A percentile compares a stretch with the other conserved stretches of the same genome.
These are phyloP conservation scores for Ulvella scutata DNA, from an alignment of 139 green algal species.

Conservation along the genomic window DNA sequence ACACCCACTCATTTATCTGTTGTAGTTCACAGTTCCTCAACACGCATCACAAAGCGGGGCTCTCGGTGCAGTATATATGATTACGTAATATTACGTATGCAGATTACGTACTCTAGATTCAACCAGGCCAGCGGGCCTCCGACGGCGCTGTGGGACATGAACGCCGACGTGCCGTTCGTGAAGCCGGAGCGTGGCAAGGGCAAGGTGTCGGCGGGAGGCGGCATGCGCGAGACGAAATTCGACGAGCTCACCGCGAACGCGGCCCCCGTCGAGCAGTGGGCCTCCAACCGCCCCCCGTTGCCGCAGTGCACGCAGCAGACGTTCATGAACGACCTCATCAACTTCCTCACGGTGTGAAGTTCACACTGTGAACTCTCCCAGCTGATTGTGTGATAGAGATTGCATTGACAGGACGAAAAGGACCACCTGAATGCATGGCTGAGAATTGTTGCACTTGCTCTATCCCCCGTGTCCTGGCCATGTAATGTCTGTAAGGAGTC, in stretches of 20 bases:
- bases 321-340: constrained; percentile 41
- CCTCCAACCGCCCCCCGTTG: constrained; percentile 30
- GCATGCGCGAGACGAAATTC: neutral
- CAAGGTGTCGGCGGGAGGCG: neutral
- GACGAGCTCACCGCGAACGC: neutral
- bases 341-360: constrained; percentile 29
- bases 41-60: too few relatives aligned
- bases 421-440: too few relatives aligned
- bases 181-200: neutral
- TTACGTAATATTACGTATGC: too few relatives aligned
- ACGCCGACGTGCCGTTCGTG: neutral
- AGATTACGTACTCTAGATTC: constrained; percentile 3
- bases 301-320: constrained; percentile 23
- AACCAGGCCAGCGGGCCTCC: constrained; percentile 6
- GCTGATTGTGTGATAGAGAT: constrained; percentile 6
- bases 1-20: too few relatives aligned
- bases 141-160: neutral
- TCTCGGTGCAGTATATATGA: too few relatives aligned
- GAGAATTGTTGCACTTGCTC: too few relatives aligned
- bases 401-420: constrained; percentile 12
- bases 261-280: constrained; percentile 13
- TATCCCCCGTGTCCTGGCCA: too few relatives aligned
- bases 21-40: too few relatives aligned
- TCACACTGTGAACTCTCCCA: too few relatives aligned
- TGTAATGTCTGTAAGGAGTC: too few relatives aligned